Base-by-base conservation (phyloP, 306 rosid species). In the Cucurbita argyrosperma region DNA sequence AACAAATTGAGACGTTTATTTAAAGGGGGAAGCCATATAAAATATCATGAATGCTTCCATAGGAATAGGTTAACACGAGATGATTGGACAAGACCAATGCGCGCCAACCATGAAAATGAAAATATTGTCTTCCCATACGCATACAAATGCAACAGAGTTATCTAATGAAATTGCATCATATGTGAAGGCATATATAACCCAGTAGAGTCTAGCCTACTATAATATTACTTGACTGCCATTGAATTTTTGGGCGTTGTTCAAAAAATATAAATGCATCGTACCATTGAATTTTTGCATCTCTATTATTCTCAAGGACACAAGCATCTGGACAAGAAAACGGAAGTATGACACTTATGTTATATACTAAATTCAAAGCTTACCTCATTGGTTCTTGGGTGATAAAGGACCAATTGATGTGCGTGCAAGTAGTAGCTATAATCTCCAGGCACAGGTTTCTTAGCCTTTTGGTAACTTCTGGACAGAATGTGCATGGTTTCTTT, bases 381-480 rank as follows among this genome's bases (percentile, higher is more conserved):
- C 96, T 89, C 86, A 67, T 76, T 82, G 51, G 92, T 86, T 76
- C 79, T 74, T 45, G 96, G 97, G 74, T 90, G 98, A 65, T 86
- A 76, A 59, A 94, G 86, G 67, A 67, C 68, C 82, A 89, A 76
- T 53, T 76, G 85, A 82, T 89, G 89, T 10, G 97, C 99, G 58
- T 94, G 99, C 85, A 94, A 77, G 79, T 72, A 49, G 80, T 89
- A 91, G 68, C 99, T 96, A 85, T 91, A 87, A 79, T 94, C 97
- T 72, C 99, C 99, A 30, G 99, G 98, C 80, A 90, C 92, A 55
- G 98, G 88, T 64, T 83, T 87, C n/a, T 62, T 30, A 35, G 97
- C 96, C 74, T 86, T 87, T 52, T 54, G 78, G 84, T 90, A 94
- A n/a, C 96, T 97, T 75, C 97, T 94, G 79, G 10, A 43, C 49